Base-by-base conservation (phyloP, 106 monocot genomes). In the Gastrodia elata region DNA sequence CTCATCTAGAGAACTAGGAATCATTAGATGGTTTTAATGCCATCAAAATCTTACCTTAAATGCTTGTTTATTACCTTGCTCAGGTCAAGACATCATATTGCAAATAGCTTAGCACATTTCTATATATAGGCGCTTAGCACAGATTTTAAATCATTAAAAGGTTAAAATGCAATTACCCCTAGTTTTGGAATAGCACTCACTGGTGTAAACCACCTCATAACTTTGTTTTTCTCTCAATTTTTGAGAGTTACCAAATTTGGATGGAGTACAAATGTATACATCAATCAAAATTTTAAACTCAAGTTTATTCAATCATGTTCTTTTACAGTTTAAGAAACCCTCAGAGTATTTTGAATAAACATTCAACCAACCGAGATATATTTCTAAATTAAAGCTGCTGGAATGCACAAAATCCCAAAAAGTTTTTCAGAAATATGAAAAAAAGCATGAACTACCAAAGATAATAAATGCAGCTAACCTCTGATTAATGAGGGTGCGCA, bases 401-500 rank as follows among this genome's bases (percentile, higher is more conserved):
- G n/a, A 61, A 61, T 4, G n/a, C 4, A 32, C 20, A 65, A 18
- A 35, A 65, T 18, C 1, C 3, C 18, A 36, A 36, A 36, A 5
- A 65, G 2, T 16, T 11, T 65, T 36, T 27, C 20, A 13, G n/a
- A 36, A 65, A 28, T 1, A 33, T 28, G 13, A 61, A 2, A 32
- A 32, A 61, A 61, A 61, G 61, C n/a, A n/a, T 36, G 33, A 35
- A n/a, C n/a, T 37, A 30, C 18, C 65, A 65, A 65, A 65, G 35
- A 65, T 1, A 65, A 33, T 5, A 65, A 35, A 18, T 25, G 13
- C 13, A 33, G 32, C 64, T 11, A 65, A 36, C 95, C 96, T 96
- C 68, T 92, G 92, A 80, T 96, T 96, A 42, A 96, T 90, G 39
- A 96, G 92, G 36, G 84, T 92, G 6, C 89, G 78, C 52, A 92